Conservation (phyloP, 2,329 filamentous ascomycete species). For the Leptographium procerum region DNA sequence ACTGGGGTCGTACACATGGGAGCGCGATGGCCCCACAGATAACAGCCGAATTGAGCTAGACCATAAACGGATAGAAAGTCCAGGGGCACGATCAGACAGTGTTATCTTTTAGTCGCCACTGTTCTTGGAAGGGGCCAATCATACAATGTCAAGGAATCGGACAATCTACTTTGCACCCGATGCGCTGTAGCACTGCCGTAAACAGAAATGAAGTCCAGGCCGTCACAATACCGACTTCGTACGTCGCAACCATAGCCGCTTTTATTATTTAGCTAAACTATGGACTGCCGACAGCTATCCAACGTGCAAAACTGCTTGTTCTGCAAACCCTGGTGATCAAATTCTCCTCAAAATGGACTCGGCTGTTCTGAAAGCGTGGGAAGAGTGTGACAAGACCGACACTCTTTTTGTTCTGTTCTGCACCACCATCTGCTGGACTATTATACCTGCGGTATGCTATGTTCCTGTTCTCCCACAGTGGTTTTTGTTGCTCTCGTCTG, state of each 20-base stretch:
- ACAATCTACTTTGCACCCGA: not conserved
- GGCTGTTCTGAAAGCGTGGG: not conserved
- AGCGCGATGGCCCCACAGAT: not conserved
- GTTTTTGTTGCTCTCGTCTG: too few relatives aligned
- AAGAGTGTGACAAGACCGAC: slow-evolving; percentile 4
- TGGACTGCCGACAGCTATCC: not conserved
- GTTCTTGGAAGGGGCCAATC: not conserved
- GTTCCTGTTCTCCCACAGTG: not conserved
- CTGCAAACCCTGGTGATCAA: too few relatives aligned
- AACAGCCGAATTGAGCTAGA: not conserved
- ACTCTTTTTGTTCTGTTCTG: slow-evolving; percentile 7
- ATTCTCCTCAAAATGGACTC: not conserved
- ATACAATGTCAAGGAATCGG: not conserved
- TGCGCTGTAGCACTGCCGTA: not conserved
- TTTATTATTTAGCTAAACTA: not conserved
- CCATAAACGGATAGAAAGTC: not conserved
- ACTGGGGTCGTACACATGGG: too few relatives aligned
- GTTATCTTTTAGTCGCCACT: not conserved
- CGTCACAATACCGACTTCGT: too few relatives aligned
- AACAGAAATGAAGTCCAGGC: not conserved
- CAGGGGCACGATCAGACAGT: not conserved
- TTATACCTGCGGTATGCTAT: slow-evolving; percentile 3
- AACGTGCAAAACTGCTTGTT: too few relatives aligned
- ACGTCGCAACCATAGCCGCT: not conserved
- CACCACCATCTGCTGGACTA: slow-evolving; percentile 7